Percentiles rank a stretch among this genome's conserved stretches.
Conservation (phyloP, 495 filamentous ascomycete species). For the Trichoderma gamsii region DNA sequence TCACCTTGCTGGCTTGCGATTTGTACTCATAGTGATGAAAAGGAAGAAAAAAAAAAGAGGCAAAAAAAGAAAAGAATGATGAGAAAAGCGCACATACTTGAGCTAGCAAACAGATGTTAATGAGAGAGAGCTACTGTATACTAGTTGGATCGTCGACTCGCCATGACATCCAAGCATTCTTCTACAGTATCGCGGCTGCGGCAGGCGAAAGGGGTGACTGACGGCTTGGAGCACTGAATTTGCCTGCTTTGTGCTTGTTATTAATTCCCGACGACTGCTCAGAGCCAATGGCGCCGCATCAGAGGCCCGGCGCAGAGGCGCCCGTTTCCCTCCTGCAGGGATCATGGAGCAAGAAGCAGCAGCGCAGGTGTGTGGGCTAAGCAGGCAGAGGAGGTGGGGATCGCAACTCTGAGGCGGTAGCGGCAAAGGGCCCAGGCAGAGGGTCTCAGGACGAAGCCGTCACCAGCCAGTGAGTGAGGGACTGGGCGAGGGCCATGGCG, state of each 20-base stretch:
- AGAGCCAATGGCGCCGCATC: slow-evolving; percentile 2
- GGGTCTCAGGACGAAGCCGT: background rate
- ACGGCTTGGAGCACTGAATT: background rate
- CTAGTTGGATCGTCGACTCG: too few relatives aligned
- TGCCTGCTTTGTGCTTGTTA: background rate
- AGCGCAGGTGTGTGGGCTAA: background rate
- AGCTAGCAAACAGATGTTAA: too few relatives aligned
- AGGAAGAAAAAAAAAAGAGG: too few relatives aligned
- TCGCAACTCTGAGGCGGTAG: slow-evolving; percentile 8
- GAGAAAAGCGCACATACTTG: too few relatives aligned
- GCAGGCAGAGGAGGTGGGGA: slow-evolving; percentile 8
- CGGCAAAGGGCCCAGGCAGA: slow-evolving; percentile 4
- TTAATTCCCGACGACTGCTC: background rate
- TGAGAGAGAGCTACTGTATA: too few relatives aligned
- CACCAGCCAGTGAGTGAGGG: background rate
- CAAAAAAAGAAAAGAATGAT: too few relatives aligned
- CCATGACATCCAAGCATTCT: too few relatives aligned
- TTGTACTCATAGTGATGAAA: background rate
- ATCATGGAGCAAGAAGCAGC: background rate
- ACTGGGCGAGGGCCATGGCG: background rate
- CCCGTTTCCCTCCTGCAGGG: slow-evolving; percentile 10
- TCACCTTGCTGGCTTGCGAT: background rate
- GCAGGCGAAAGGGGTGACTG: background rate
- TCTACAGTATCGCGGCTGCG: background rate
- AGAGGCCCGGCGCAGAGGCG: slow-evolving; percentile 11